Evolutionary conservation across 164 flowering plant species (phyloP).

Genomic region (Chimonanthus salicifolius): DNA sequence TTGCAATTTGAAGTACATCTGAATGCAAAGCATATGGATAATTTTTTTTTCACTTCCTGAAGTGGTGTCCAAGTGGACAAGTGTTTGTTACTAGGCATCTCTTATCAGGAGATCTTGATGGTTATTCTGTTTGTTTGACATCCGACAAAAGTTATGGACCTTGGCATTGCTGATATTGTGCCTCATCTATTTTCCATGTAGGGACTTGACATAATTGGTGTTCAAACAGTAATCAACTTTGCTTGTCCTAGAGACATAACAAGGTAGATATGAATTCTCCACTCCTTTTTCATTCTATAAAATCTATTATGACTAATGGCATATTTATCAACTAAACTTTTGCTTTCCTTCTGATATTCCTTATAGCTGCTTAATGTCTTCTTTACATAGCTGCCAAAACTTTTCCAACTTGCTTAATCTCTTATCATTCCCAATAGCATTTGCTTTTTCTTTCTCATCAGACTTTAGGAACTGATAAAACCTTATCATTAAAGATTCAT

Average conservation of each 20-base stretch:
- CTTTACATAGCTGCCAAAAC: neutral
- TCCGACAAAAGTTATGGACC: neutral
- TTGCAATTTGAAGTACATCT: neutral
- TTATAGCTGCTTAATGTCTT: neutral
- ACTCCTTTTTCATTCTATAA: neutral
- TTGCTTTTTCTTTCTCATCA: too few species aligned
- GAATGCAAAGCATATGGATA: neutral
- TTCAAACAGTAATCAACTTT: slow-evolving; percentile 86
- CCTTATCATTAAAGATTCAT: too few species aligned
- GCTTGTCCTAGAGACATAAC: slow-evolving; percentile 93
- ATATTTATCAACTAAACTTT: too few species aligned
- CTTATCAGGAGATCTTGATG: neutral
- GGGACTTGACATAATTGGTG: slow-evolving; percentile 98
- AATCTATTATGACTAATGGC: neutral
- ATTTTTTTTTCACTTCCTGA: neutral
- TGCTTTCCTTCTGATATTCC: neutral
- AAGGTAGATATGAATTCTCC: slow-evolving; percentile 35
- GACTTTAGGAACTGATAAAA: too few species aligned
- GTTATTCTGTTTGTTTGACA: neutral
- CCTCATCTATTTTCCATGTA: slow-evolving; percentile 19
- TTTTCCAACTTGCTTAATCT: neutral
- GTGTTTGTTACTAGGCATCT: neutral
- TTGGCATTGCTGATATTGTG: neutral
- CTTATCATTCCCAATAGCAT: too few species aligned
- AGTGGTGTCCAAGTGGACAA: neutral